Evolutionary conservation across 2,329 filamentous ascomycete species (phyloP), one percentile per base, ranked within the genome.

Genomic region (Talaromyces rugulosus): DNA sequence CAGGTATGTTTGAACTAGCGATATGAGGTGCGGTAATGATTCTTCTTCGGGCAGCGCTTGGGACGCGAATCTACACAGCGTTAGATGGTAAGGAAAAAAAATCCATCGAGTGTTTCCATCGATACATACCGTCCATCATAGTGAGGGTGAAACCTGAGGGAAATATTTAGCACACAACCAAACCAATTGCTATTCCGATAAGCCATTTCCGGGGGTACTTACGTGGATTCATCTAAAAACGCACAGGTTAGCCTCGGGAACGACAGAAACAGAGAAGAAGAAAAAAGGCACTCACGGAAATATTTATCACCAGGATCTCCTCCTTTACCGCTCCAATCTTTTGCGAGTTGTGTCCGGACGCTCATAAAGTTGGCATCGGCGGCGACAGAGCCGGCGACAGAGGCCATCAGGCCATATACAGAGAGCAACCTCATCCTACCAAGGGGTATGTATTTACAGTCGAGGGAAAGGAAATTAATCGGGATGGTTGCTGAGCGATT

Each of bases 1-100:
- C 2, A 86, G 75, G 66, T 87, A 87, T 1, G 83, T 82, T 65
- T 80, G 81, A 63, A 86, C 77, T 40, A 87, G 74, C 2, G 79
- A 74, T 23, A 77, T 79, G 18, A 87, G 77, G 62, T 83, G 77
- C 14, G 74, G 70, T 27, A 75, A 73, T 30, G 81, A 80, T 52
- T 81, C 74, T n/a, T 81, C 73, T 47, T 81, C 77, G 3, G 77
- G 72, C 1, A 87, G 73, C 5, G 74, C 68, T 5, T 71, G 62
- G 3, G 76, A 71, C 27, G 82, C 82, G 68, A 86, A 87, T 30
- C 78, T 79, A 44, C 6, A 30, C 23, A 23, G 23, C 23, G 23
- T 23, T 23, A 23, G 23, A 16, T 27, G 9, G 11, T 27, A n/a
- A 47, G n/a, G 11, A 47, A 27, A 2, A 60, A 31, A 30, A 23